Conservation (phyloP, 1,139 yeast species). For the Magnusiomyces ingens region DNA sequence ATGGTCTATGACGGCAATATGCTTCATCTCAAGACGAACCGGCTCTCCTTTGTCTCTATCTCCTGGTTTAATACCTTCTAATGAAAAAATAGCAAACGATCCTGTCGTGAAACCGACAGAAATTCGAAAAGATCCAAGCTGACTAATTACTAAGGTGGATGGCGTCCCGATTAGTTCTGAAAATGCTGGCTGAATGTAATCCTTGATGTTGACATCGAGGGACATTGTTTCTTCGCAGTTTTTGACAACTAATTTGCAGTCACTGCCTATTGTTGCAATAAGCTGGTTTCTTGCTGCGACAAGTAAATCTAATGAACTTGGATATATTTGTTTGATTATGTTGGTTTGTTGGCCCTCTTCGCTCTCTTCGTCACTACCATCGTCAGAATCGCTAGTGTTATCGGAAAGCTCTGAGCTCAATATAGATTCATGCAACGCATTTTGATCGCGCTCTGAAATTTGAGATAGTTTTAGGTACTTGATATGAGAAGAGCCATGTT, state of each 20-base stretch:
- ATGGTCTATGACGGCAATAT: slow-evolving; percentile 10
- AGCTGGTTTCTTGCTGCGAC: slow-evolving; percentile 14
- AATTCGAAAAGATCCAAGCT: slow-evolving; percentile 11
- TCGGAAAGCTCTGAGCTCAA: no score
- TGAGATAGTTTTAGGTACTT: slow-evolving; percentile 4
- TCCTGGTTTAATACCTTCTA: slow-evolving; percentile 9
- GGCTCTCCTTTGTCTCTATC: not conserved
- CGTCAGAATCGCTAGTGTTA: no score
- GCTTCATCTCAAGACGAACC: slow-evolving; percentile 5
- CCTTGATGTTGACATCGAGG: slow-evolving; percentile 3
- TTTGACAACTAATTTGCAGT: slow-evolving; percentile 8
- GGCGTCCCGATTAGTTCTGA: slow-evolving; percentile 6
- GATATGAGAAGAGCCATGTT: slow-evolving; percentile 11
- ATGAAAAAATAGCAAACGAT: slow-evolving; percentile 11
- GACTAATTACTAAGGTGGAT: slow-evolving; percentile 11
- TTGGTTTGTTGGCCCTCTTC: not conserved
- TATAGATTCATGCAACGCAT: no score
- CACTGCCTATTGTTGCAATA: slow-evolving; percentile 5
- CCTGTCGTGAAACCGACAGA: slow-evolving; percentile 15
- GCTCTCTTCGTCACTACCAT: not conserved
- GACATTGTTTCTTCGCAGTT: slow-evolving; percentile 5
- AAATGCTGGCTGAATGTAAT: slow-evolving; percentile 2
- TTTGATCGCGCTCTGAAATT: no score
- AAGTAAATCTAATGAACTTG: not conserved
- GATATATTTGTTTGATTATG: not conserved